Percentiles rank a stretch among this genome's conserved stretches.
These are phyloP conservation scores for Sclerotiophoma versabilis DNA, from an alignment of 2,329 filamentous ascomycete species.

Conservation along the genomic window DNA sequence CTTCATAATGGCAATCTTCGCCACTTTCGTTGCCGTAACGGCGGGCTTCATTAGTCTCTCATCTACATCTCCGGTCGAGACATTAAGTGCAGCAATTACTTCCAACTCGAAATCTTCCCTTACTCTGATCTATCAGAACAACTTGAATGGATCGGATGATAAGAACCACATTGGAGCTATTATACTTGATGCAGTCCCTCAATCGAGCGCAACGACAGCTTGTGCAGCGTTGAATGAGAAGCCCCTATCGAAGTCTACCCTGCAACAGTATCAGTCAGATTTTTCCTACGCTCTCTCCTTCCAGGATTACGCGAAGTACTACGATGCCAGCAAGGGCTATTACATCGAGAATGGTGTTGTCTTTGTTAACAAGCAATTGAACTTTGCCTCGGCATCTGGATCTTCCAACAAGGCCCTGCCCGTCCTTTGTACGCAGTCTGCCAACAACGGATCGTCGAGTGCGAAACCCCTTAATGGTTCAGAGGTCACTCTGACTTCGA, in stretches of 20 bases:
- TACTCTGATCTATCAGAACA: constrained; percentile 62
- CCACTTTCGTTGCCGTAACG: constrained; percentile 29
- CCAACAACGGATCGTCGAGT: constrained; percentile 44
- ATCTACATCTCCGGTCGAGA: constrained; percentile 27
- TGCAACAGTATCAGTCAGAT: constrained; percentile 55
- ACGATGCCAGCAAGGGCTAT: constrained; percentile 49
- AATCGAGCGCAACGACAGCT: constrained; percentile 50
- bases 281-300: constrained; percentile 57
- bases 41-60: constrained; percentile 28
- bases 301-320: constrained; percentile 52
- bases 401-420: constrained; percentile 47
- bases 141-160: constrained; percentile 62
- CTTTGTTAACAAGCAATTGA: constrained; percentile 45
- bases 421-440: constrained; percentile 61
- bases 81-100: constrained; percentile 18
- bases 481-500: constrained; percentile 50
- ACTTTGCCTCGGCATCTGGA: constrained; percentile 39
- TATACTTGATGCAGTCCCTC: constrained; percentile 54
- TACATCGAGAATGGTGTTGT: constrained; percentile 54
- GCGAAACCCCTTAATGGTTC: constrained; percentile 34
- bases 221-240: constrained; percentile 59
- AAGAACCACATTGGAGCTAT: constrained; percentile 61
- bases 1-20: constrained; percentile 29
- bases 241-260: constrained; percentile 52
- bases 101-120: constrained; percentile 53